Base-by-base conservation (phyloP, 2,329 filamentous ascomycete species). In the Thielaviopsis musarum region DNA sequence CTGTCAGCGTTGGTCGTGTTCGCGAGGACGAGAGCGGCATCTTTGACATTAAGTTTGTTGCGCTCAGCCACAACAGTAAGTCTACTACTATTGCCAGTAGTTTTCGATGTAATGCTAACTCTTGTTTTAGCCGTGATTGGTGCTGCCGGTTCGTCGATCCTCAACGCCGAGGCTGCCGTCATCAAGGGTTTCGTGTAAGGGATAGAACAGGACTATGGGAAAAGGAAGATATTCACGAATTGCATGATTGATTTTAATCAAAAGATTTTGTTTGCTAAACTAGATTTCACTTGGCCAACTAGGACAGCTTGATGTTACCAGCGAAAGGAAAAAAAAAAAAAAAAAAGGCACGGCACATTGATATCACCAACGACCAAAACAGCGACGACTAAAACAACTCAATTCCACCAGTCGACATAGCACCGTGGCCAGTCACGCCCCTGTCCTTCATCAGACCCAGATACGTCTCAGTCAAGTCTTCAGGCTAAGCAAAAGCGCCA, bases 41-140 rank as follows among this genome's bases (percentile, higher is more conserved):
- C 64, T 96, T 96, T 67, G 93, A 97, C 69, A 80, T 97, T 69
- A 91, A 94, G 71, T 97, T 97, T 71, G 91, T 93, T 63, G 89
- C 90, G 24, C 75, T 97, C 65, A 95, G 88, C 69, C 93, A 97
- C 65, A 82, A 82, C 66, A 83, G 78, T 81, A 68, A 72, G 77
- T 74, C 12, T 56, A 52, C 15, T 52, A 7, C 52, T 41, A n/a
- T 12, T 19, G 12, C 19, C 24, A 26, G 7, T 13, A 5, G 55
- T 12, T 30, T 12, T 30, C 22, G 41, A 45, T 19, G 30, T 34
- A 21, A 60, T 58, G 57, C 66, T 70, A 77, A 77, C 64, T 76
- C 72, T 74, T 56, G n/a, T 28, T 19, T 12, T 59, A 82, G 84
- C 91, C 63, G 87, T 98, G 59, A 91, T 98, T 69, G 91, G 91